Conservation (phyloP, 305 asterid genomes). For the Fraxinus velutina region DNA sequence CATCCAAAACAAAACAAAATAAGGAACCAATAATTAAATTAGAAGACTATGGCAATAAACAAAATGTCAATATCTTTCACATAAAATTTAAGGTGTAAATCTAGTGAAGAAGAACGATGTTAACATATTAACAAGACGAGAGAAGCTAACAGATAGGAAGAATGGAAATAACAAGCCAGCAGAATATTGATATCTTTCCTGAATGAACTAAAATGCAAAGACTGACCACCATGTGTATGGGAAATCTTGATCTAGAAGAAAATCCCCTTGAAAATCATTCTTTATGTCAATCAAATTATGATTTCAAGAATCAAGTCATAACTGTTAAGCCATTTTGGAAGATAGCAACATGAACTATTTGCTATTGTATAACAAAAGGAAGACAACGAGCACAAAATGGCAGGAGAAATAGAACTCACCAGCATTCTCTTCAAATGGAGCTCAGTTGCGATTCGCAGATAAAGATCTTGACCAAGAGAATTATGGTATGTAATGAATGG, state of each 20-base stretch:
- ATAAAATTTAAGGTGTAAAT: background rate
- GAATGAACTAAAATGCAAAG: background rate
- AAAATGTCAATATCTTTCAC: background rate
- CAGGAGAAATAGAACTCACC: conserved; percentile 39
- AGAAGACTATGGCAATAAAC: background rate
- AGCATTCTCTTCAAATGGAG: conserved; percentile 98
- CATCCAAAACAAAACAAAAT: background rate
- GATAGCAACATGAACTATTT: conserved; percentile 4
- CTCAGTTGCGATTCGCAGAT: conserved; percentile 95
- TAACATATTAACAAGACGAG: background rate
- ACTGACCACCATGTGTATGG: background rate
- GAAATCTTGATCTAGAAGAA: background rate
- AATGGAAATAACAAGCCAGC: background rate
- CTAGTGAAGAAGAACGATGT: background rate
- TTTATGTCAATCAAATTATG: conserved; percentile 4
- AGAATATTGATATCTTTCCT: background rate
- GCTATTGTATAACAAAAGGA: conserved; percentile 6
- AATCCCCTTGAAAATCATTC: background rate
- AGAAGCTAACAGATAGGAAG: background rate
- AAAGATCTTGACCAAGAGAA: conserved; percentile 97
- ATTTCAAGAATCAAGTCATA: conserved; percentile 6
- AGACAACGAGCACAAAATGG: conserved; percentile 2
- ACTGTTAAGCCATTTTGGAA: conserved; percentile 12
- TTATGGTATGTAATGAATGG: conserved; percentile 92
- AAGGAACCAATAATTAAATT: background rate